Evolutionary conservation across 148 eudicot species (phyloP).

Genomic region (Chenopodium suecicum): DNA sequence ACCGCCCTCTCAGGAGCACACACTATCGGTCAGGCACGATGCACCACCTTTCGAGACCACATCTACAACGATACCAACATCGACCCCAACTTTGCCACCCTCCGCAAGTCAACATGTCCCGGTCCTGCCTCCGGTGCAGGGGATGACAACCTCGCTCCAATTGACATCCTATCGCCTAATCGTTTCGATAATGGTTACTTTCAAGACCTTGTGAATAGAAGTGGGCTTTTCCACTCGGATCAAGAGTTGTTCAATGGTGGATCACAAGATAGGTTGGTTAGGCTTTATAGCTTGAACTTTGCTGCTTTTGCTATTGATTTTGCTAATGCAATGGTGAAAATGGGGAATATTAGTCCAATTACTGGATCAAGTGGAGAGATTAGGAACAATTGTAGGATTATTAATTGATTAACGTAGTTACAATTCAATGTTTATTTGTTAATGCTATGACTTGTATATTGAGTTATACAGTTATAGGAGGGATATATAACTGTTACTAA

Average conservation of each 20-base stretch:
- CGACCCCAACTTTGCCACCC: neutral
- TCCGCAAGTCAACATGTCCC: neutral
- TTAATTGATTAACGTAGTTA: neutral
- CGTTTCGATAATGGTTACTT: neutral
- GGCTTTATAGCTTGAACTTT: neutral
- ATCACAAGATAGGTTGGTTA: neutral
- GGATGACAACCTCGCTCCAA: neutral
- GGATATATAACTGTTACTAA: too few species aligned
- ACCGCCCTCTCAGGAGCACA: slow-evolving; percentile 14
- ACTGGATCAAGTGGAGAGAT: neutral
- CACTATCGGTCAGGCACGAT: neutral
- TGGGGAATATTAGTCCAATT: slow-evolving; percentile 3
- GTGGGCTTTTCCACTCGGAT: neutral
- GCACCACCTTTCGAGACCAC: neutral
- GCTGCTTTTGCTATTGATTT: neutral
- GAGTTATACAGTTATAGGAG: too few species aligned
- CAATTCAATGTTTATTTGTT: too few species aligned
- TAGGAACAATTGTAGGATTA: neutral
- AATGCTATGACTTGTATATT: too few species aligned
- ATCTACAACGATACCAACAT: slow-evolving; percentile 8
- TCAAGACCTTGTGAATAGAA: neutral
- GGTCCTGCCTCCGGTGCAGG: neutral
- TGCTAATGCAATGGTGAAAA: neutral
- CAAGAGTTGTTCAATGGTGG: slow-evolving; percentile 8
- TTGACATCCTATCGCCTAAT: neutral